Evolutionary conservation across 768 basidiomycete species (phyloP).

Genomic region (Psilocybe azurescens): DNA sequence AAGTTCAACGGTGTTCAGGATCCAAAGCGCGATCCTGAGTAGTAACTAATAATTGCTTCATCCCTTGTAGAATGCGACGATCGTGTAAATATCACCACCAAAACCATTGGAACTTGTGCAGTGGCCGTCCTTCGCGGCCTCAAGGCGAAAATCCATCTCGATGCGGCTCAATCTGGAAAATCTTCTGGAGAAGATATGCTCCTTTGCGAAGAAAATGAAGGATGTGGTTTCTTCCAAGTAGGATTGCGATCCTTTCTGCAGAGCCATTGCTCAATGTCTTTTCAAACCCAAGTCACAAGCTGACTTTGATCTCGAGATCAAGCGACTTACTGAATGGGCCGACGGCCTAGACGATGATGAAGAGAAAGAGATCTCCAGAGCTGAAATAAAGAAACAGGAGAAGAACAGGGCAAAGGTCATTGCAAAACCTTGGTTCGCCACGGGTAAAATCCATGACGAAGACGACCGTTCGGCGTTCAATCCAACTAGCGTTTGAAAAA

Average conservation of each 20-base stretch:
- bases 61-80: conserved; percentile 35
- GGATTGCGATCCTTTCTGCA: conserved; percentile 36
- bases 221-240: conserved; percentile 16
- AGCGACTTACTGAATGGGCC: conserved; percentile 36
- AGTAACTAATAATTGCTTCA: too few relatives aligned
- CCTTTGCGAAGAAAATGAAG: conserved; percentile 31
- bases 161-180: conserved; percentile 35
- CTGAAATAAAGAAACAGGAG: conserved; percentile 24
- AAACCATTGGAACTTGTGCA: conserved; percentile 37
- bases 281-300: conserved; percentile 34
- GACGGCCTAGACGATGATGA: conserved; percentile 28
- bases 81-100: conserved; percentile 35
- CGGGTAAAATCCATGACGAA: conserved; percentile 29
- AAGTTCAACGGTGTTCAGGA: conserved; percentile 14
- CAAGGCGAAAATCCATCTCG: conserved; percentile 32
- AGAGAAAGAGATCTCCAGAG: conserved; percentile 14
- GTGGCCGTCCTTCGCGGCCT: conserved; percentile 38
- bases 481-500: conserved; percentile 40
- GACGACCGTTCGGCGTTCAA: conserved; percentile 30
- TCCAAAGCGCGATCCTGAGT: too few relatives aligned
- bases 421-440: conserved; percentile 33
- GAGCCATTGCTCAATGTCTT: conserved; percentile 37
- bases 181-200: conserved; percentile 31
- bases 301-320: conserved; percentile 32
- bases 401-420: conserved; percentile 16